Evolutionary conservation across 805 yeast species (phyloP).

Genomic region (Kazachstania bromeliacearum): DNA sequence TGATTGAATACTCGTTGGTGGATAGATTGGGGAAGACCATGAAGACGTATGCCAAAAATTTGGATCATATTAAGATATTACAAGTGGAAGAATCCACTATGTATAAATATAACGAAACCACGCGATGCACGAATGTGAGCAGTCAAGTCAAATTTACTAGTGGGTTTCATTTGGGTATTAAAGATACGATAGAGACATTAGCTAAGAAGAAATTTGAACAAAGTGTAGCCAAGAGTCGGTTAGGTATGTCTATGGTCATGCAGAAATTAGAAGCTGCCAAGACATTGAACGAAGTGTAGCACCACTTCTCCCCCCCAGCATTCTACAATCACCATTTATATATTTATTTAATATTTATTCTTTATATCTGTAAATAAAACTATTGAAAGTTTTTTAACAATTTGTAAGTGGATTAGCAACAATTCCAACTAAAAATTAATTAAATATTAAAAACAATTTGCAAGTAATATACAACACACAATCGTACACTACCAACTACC

Average conservation of each 20-base stretch:
- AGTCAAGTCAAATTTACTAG: constrained; percentile 62
- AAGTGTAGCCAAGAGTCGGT: constrained; percentile 54
- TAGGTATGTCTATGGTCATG: constrained; percentile 75
- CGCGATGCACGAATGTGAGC: constrained; percentile 37
- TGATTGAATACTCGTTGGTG: constrained; percentile 67
- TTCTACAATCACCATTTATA: no score
- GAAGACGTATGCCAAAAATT: constrained; percentile 65
- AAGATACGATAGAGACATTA: constrained; percentile 74
- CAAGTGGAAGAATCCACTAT: constrained; percentile 68
- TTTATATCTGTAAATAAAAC: no score
- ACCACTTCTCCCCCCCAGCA: no score
- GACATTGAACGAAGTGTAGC: constrained; percentile 10
- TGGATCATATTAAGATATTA: constrained; percentile 74
- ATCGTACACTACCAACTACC: no score
- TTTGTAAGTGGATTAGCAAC: no score
- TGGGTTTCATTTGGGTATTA: constrained; percentile 49
- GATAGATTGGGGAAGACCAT: constrained; percentile 49
- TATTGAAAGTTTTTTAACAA: no score
- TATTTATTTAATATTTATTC: no score
- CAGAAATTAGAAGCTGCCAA: constrained; percentile 36
- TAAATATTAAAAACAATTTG: no score
- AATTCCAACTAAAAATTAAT: no score
- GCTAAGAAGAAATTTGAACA: constrained; percentile 59
- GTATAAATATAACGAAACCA: constrained; percentile 35
- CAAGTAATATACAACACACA: no score